A percentile compares a stretch with the other conserved stretches of the same genome.
phyloP scores from a whole-genome alignment of 2,329 filamentous ascomycete genomes.

The Colletotrichum trifolii region DNA sequence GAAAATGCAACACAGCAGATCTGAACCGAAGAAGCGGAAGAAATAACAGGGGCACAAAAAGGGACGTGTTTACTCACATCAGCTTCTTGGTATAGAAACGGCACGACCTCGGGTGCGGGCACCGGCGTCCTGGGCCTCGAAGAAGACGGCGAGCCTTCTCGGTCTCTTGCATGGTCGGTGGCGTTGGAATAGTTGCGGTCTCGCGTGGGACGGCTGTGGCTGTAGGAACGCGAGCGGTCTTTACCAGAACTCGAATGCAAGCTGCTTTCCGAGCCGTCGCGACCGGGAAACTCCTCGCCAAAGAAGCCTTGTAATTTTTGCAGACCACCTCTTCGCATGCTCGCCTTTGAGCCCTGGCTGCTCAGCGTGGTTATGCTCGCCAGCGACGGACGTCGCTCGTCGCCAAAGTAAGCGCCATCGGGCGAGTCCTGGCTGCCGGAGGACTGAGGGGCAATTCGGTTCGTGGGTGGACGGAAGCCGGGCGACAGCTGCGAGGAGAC shows the following conservation, averaged over 20 bases:
- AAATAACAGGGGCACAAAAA: slow-evolving; percentile 36
- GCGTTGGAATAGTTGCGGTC: slow-evolving; percentile 85
- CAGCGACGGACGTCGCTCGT: slow-evolving; percentile 86
- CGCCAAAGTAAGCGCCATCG: slow-evolving; percentile 69
- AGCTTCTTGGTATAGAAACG: slow-evolving; percentile 94
- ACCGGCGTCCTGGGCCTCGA: slow-evolving; percentile 87
- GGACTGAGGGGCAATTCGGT: slow-evolving; percentile 48
- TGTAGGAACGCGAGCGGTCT: slow-evolving; percentile 73
- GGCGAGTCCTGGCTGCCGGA: slow-evolving; percentile 68
- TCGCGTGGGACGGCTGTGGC: slow-evolving; percentile 66
- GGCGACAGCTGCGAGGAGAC: slow-evolving; percentile 75
- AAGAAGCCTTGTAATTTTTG: slow-evolving; percentile 93
- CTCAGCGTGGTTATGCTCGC: slow-evolving; percentile 88
- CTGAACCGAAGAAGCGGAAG: slow-evolving; percentile 36
- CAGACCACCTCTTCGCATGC: slow-evolving; percentile 75
- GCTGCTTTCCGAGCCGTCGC: slow-evolving; percentile 80
- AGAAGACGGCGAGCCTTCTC: slow-evolving; percentile 77
- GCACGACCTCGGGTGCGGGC: slow-evolving; percentile 91
- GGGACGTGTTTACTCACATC: slow-evolving; percentile 66
- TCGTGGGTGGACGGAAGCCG: slow-evolving; percentile 62
- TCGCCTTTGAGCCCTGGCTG: slow-evolving; percentile 83
- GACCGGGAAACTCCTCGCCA: slow-evolving; percentile 84
- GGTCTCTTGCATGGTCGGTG: slow-evolving; percentile 72
- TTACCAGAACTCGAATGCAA: slow-evolving; percentile 64
- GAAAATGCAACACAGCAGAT: slow-evolving; percentile 41